Evolutionary conservation across 2,329 filamentous ascomycete species (phyloP).

Genomic region (Stemphylium beticola): DNA sequence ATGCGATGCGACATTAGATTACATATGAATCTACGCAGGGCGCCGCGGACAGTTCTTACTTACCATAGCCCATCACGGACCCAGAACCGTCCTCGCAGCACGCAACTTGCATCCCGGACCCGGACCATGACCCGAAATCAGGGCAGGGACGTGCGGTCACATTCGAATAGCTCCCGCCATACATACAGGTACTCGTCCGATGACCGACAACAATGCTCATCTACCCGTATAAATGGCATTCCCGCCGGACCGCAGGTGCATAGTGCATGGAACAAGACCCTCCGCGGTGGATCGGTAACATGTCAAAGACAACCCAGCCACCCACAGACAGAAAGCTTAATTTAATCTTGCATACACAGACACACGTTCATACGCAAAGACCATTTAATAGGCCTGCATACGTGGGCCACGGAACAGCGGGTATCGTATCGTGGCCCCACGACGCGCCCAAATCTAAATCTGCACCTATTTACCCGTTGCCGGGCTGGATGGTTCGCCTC

Average conservation of each 20-base stretch:
- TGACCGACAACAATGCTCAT: neutral
- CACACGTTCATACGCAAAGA: too few relatives aligned
- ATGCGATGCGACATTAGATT: constrained; percentile 10
- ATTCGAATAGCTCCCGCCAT: too few relatives aligned
- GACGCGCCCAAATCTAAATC: neutral
- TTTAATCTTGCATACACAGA: too few relatives aligned
- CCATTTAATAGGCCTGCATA: neutral
- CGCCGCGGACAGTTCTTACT: neutral
- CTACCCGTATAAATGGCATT: neutral
- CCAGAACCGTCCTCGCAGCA: neutral
- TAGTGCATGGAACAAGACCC: neutral
- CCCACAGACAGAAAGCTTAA: too few relatives aligned
- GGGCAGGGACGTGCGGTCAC: too few relatives aligned
- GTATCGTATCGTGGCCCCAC: constrained; percentile 7
- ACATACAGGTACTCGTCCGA: too few relatives aligned
- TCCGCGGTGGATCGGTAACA: neutral
- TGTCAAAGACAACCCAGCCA: neutral
- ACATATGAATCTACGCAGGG: neutral
- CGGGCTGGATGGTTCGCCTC: neutral
- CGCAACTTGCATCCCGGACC: neutral
- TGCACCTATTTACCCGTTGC: constrained; percentile 17
- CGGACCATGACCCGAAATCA: too few relatives aligned
- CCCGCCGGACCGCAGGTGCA: constrained; percentile 7
- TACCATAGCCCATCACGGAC: neutral
- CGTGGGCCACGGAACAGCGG: constrained; percentile 11